These are phyloP conservation scores for Pseudocercospora crystallina DNA, from an alignment of 2,329 filamentous ascomycete species.

Conservation along the genomic window DNA sequence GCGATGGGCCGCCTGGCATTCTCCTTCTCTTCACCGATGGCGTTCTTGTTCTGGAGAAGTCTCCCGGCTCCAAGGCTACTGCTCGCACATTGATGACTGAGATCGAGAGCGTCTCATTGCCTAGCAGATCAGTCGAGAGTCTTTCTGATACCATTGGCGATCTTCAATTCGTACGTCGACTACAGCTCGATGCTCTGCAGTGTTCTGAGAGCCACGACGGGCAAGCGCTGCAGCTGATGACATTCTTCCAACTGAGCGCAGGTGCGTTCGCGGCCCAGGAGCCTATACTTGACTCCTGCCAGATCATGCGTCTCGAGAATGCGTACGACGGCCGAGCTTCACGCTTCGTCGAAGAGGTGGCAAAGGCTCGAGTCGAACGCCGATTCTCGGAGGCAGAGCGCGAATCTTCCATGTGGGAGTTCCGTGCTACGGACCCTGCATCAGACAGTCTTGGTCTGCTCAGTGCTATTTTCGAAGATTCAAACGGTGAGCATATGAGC, in stretches of 20 bases:
- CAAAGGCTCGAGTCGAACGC: constrained; percentile 81
- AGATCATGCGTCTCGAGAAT: constrained; percentile 66
- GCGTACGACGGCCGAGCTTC: constrained; percentile 74
- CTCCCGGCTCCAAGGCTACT: constrained; percentile 44
- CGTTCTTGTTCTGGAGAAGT: constrained; percentile 73
- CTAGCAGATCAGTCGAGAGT: constrained; percentile 51
- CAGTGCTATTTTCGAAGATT: constrained; percentile 72
- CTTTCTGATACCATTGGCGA: constrained; percentile 60
- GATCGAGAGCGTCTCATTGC: constrained; percentile 69
- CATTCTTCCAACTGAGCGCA: constrained; percentile 27
- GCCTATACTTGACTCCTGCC: constrained; percentile 27
- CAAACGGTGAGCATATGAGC: constrained; percentile 60
- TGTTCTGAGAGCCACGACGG: constrained; percentile 30
- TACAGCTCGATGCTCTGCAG: constrained; percentile 30
- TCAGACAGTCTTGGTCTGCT: constrained; percentile 56
- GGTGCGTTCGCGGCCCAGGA: constrained; percentile 22
- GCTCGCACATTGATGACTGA: constrained; percentile 80
- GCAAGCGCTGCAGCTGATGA: constrained; percentile 29
- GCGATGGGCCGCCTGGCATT: constrained; percentile 53
- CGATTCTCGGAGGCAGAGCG: constrained; percentile 81
- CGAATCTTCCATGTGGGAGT: constrained; percentile 76
- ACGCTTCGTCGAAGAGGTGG: constrained; percentile 79
- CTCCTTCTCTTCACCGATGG: constrained; percentile 83
- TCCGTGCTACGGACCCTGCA: constrained; percentile 66
- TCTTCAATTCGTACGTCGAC: constrained; percentile 60